phyloP scores from a whole-genome alignment of 2,329 filamentous ascomycete genomes.

The Aureobasidium vineae region DNA sequence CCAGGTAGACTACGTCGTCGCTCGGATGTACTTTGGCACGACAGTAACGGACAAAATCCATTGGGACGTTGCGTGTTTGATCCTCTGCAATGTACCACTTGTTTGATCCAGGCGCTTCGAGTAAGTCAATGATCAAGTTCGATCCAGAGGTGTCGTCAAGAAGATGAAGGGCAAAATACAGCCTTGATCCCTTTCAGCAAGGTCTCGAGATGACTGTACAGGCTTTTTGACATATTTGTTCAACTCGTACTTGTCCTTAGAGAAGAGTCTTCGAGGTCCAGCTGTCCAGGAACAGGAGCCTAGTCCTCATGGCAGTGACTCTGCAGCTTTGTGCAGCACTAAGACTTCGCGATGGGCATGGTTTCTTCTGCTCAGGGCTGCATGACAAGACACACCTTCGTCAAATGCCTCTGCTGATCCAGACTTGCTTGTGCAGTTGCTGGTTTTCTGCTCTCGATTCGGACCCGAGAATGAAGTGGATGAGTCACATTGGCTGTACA shows the following conservation, averaged over 20 bases:
- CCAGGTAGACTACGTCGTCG: too few species aligned
- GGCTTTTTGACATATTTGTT: background rate
- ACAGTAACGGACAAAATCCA: too few species aligned
- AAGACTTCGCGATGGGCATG: background rate
- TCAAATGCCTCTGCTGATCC: background rate
- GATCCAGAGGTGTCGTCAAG: background rate
- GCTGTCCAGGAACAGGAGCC: too few species aligned
- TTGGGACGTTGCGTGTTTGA: too few species aligned
- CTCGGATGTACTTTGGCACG: too few species aligned
- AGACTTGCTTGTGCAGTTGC: slow-evolving; percentile 1
- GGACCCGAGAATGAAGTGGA: too few species aligned
- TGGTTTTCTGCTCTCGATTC: background rate
- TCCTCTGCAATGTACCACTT: too few species aligned
- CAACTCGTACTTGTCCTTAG: background rate
- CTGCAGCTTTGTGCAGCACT: background rate
- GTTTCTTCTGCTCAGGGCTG: background rate
- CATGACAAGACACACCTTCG: background rate
- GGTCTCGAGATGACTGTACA: background rate
- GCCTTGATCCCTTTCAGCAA: background rate
- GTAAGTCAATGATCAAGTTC: too few species aligned
- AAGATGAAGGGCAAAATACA: background rate
- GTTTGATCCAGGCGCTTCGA: too few species aligned
- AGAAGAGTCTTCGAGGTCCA: too few species aligned
- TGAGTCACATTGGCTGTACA: background rate
- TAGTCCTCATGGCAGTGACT: background rate